These are phyloP conservation scores for Sclerotinia sclerotiorum DNA, from an alignment of 2,329 filamentous ascomycete genomes.

Conservation along the genomic window DNA sequence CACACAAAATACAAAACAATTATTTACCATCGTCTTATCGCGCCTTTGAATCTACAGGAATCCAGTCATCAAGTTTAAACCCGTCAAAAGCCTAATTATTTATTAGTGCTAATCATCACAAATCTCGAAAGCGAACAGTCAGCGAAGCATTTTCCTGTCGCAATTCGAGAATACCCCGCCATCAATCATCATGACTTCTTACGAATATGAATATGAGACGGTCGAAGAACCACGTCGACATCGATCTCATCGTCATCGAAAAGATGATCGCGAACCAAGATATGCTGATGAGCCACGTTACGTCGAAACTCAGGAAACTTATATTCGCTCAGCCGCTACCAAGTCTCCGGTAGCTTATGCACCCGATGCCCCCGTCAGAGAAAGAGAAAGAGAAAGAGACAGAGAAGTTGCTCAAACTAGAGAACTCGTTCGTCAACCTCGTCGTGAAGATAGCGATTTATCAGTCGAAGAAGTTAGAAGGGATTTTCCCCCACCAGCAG, in stretches of 20 bases:
- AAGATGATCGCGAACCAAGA: slow-evolving; percentile 49
- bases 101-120: slow-evolving; percentile 12
- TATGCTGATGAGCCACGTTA: slow-evolving; percentile 54
- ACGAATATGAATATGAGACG: slow-evolving; percentile 32
- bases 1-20: slow-evolving; percentile 1
- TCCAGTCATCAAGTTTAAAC: background rate
- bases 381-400: slow-evolving; percentile 6
- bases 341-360: slow-evolving; percentile 32
- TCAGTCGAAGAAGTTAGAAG: slow-evolving; percentile 80
- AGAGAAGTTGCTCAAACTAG: slow-evolving; percentile 45
- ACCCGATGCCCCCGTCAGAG: slow-evolving; percentile 31
- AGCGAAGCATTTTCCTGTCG: slow-evolving; percentile 11
- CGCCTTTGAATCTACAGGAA: background rate
- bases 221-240: slow-evolving; percentile 36
- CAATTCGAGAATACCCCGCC: slow-evolving; percentile 16
- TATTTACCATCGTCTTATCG: background rate
- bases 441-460: slow-evolving; percentile 71
- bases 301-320: slow-evolving; percentile 47
- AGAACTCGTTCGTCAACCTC: slow-evolving; percentile 55
- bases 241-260: slow-evolving; percentile 35
- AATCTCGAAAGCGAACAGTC: background rate
- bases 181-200: slow-evolving; percentile 23
- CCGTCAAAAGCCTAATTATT: background rate
- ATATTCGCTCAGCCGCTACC: slow-evolving; percentile 32
- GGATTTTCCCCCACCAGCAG: slow-evolving; percentile 69